These are phyloP conservation scores for Erodium trifolium DNA, from an alignment of 441 rosid species.

Conservation along the genomic window DNA sequence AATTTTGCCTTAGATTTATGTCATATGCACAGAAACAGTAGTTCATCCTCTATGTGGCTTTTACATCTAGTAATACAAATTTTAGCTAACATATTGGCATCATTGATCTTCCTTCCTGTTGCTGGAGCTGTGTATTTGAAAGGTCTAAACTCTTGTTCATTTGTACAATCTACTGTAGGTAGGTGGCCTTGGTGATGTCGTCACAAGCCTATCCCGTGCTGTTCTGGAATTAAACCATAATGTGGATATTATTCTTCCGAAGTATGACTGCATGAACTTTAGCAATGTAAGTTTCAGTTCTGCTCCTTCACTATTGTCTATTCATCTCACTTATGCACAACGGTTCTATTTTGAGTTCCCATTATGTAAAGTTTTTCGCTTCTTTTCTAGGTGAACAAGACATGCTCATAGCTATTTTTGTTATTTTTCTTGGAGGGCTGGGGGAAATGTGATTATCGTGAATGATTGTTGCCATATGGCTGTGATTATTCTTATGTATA, in stretches of 20 bases:
- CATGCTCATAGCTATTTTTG: neutral
- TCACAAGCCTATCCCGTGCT: constrained; percentile 96
- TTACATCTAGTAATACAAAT: neutral
- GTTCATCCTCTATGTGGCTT: neutral
- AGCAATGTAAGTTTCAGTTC: constrained; percentile 57
- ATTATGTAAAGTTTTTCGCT: constrained; percentile 1
- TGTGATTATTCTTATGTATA: neutral
- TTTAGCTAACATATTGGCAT: neutral
- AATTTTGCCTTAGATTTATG: neutral
- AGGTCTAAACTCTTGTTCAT: neutral
- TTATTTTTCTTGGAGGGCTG: neutral
- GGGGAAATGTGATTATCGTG: neutral
- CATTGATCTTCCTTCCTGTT: neutral
- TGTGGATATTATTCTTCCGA: constrained; percentile 80
- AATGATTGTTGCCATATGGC: neutral
- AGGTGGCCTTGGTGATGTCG: constrained; percentile 96
- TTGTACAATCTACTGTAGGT: constrained; percentile 47
- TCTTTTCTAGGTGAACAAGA: constrained; percentile 23
- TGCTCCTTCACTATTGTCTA: constrained; percentile 15
- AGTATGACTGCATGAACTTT: constrained; percentile 78
- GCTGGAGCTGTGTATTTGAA: constrained; percentile 4
- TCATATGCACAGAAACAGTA: neutral
- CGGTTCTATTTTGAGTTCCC: constrained; percentile 1
- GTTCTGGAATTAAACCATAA: constrained; percentile 86
- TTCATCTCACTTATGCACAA: constrained; percentile 2